Evolutionary conservation across 129 eudicot species (phyloP).

Genomic region (Flaveria sonorensis): DNA sequence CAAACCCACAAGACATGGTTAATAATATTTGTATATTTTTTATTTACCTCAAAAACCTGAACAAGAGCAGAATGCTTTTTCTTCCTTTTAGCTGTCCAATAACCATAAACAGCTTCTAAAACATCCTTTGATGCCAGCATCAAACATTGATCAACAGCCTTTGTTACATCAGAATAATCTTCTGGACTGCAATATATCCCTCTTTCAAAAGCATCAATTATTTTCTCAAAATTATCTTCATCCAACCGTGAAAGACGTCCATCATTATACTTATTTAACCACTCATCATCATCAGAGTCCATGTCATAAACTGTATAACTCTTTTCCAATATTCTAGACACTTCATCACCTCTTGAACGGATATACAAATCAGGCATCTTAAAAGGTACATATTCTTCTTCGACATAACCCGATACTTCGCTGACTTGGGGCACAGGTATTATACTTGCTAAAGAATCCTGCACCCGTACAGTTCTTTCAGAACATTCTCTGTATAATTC

Average conservation of each 20-base stretch:
- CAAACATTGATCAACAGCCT: conserved; percentile 44
- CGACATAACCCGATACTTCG: conserved; percentile 53
- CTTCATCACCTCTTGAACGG: conserved; percentile 62
- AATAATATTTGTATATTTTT: background rate
- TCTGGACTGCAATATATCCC: conserved; percentile 59
- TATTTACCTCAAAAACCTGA: conserved; percentile 75
- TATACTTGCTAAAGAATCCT: conserved; percentile 34
- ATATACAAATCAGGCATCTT: conserved; percentile 68
- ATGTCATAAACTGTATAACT: conserved; percentile 66
- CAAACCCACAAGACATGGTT: background rate
- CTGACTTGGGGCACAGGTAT: conserved; percentile 83
- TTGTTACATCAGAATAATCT: conserved; percentile 49
- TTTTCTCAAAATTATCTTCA: conserved; percentile 60
- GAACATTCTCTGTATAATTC: conserved; percentile 70
- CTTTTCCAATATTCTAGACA: conserved; percentile 61
- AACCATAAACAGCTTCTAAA: conserved; percentile 57
- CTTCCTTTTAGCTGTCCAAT: conserved; percentile 75
- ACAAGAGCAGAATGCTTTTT: conserved; percentile 50
- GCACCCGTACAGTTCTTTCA: conserved; percentile 47
- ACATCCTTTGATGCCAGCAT: conserved; percentile 52
- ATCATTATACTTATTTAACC: conserved; percentile 59
- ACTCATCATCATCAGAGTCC: conserved; percentile 80
- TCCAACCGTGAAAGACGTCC: conserved; percentile 37
- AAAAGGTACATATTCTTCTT: conserved; percentile 33
- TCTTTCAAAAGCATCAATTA: conserved; percentile 81